Conservation (phyloP, 169 alveolate species). For the Cryptosporidium felis region DNA sequence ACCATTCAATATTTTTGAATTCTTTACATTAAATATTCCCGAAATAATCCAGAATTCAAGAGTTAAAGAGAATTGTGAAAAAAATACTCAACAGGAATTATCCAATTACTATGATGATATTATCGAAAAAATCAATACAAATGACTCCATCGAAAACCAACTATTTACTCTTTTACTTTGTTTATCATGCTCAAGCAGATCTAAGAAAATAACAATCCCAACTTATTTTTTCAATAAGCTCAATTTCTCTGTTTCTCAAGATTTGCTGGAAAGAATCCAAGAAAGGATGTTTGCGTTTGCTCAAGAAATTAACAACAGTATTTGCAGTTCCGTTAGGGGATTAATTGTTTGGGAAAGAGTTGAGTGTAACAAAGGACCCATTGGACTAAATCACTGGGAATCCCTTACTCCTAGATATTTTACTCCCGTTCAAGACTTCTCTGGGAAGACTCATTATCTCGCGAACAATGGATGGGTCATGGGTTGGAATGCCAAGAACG, state of each 20-base stretch:
- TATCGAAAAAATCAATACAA: neutral
- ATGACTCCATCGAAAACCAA: neutral
- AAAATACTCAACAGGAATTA: neutral
- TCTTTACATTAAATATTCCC: slow-evolving; percentile 62
- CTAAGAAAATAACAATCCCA: slow-evolving; percentile 3
- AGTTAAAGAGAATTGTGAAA: neutral
- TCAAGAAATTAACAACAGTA: slow-evolving; percentile 32
- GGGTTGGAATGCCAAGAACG: slow-evolving; percentile 85
- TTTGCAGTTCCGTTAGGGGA: slow-evolving; percentile 72
- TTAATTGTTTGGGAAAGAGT: slow-evolving; percentile 72
- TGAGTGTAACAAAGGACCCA: slow-evolving; percentile 74
- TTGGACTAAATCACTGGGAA: slow-evolving; percentile 74
- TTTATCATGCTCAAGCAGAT: slow-evolving; percentile 33
- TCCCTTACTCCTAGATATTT: slow-evolving; percentile 81
- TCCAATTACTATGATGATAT: neutral
- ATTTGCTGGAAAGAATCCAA: slow-evolving; percentile 25
- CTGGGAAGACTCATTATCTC: slow-evolving; percentile 73
- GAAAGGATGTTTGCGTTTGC: slow-evolving; percentile 42
- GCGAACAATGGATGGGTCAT: slow-evolving; percentile 84
- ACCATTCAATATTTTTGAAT: slow-evolving; percentile 74
- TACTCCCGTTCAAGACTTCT: slow-evolving; percentile 74
- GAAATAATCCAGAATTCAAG: neutral
- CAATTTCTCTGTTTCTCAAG: neutral
- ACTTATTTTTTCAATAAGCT: slow-evolving; percentile 23
- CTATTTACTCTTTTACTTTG: slow-evolving; percentile 5